A percentile compares a stretch with the other conserved stretches of the same genome.
phyloP scores from a whole-genome alignment of 2,329 filamentous ascomycete species.

The Calonectria pseudoturangicola region DNA sequence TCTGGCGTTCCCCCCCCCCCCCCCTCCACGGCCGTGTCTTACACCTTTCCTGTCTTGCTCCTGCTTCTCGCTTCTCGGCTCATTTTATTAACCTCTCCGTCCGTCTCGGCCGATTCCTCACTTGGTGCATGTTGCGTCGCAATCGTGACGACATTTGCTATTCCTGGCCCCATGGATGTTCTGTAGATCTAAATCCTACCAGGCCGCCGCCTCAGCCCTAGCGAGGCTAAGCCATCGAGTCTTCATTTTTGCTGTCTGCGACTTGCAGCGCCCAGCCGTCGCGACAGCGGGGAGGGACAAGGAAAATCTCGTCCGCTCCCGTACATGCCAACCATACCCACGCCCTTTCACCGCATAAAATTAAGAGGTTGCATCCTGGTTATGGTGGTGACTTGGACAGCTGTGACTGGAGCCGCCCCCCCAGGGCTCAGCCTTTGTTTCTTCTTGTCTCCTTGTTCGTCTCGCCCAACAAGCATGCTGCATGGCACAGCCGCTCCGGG shows the following conservation, averaged over 20 bases:
- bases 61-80: neutral
- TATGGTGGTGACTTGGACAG: slow-evolving; percentile 42
- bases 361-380: slow-evolving; percentile 37
- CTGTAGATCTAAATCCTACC: slow-evolving; percentile 23
- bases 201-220: slow-evolving; percentile 21
- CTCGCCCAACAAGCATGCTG: neutral
- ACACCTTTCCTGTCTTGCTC: neutral
- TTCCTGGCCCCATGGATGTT: slow-evolving; percentile 4
- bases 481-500: slow-evolving; percentile 31
- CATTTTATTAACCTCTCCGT: neutral
- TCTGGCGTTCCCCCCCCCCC: neutral
- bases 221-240: slow-evolving; percentile 6
- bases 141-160: slow-evolving; percentile 14
- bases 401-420: slow-evolving; percentile 44
- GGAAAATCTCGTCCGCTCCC: slow-evolving; percentile 9
- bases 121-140: slow-evolving; percentile 1
- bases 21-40: neutral
- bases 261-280: neutral
- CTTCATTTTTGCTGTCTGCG: neutral
- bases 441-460: neutral
- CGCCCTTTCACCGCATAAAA: slow-evolving; percentile 34
- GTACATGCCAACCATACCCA: slow-evolving; percentile 21
- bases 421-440: neutral
- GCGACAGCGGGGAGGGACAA: neutral
- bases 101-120: slow-evolving; percentile 22